These are phyloP conservation scores for Boletellus deceptivus DNA, from an alignment of 1,284 basidiomycete species.

Conservation along the genomic window DNA sequence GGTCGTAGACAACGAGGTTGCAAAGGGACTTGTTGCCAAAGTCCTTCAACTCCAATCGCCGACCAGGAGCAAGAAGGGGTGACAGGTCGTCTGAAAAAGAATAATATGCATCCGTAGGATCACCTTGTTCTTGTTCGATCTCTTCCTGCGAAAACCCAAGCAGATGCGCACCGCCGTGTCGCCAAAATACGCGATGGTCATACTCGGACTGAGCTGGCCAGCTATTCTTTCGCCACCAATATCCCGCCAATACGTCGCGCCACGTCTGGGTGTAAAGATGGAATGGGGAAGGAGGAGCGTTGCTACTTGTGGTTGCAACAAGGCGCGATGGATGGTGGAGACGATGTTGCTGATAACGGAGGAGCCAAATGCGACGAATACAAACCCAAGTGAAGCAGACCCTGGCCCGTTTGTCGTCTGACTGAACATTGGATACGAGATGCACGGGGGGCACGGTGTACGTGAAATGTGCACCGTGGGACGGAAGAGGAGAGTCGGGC, in stretches of 20 bases:
- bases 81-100: background rate
- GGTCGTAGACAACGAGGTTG: constrained; percentile 6
- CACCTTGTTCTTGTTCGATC: background rate
- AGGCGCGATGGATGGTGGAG: background rate
- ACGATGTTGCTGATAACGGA: too few relatives aligned
- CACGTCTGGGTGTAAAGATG: constrained; percentile 5
- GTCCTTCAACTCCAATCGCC: background rate
- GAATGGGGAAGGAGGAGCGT: background rate
- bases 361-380: constrained; percentile 2
- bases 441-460: constrained; percentile 3
- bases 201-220: background rate
- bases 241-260: constrained; percentile 1
- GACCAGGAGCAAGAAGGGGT: background rate
- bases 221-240: too few relatives aligned
- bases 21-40: constrained; percentile 4
- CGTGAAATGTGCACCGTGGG: background rate
- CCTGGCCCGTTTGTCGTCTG: background rate
- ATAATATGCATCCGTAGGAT: background rate
- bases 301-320: background rate
- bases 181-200: constrained; percentile 1
- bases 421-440: background rate
- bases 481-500: background rate
- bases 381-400: constrained; percentile 6
- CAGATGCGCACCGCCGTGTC: background rate
- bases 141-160: background rate